Conservation (phyloP, 2,329 filamentous ascomycete species). For the Apiospora kogelbergensis region DNA sequence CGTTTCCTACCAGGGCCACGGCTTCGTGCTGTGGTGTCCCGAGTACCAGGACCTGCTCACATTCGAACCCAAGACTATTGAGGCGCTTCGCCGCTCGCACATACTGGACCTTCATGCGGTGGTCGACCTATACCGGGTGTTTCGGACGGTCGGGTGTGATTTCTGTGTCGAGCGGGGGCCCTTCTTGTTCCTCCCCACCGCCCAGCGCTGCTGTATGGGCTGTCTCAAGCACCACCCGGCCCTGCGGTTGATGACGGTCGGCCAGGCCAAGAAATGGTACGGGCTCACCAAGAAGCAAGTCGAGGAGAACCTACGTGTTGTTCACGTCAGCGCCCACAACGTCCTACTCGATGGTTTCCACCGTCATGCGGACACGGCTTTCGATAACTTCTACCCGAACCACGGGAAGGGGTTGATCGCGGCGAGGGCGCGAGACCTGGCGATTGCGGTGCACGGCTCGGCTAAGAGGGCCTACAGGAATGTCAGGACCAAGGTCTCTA, state of each 20-base stretch:
- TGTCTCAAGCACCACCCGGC: not conserved
- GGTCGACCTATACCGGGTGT: not conserved
- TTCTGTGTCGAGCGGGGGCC: not conserved
- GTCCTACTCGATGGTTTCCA: too few relatives aligned
- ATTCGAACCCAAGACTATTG: not conserved
- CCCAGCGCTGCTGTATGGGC: not conserved
- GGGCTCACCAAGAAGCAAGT: not conserved
- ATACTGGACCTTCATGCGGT: not conserved
- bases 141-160: not conserved
- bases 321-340: not conserved
- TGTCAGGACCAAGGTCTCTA: too few relatives aligned
- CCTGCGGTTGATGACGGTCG: not conserved
- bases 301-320: not conserved
- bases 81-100: not conserved
- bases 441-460: not conserved
- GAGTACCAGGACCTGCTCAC: not conserved
- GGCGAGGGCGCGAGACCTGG: not conserved
- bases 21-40: not conserved
- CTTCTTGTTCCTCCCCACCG: not conserved
- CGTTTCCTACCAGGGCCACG: not conserved
- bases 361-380: too few relatives aligned
- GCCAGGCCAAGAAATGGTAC: not conserved
- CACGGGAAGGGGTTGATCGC: not conserved
- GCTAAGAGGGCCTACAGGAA: fast-evolving
- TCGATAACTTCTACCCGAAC: not conserved